Evolutionary conservation across 2,329 filamentous ascomycete genomes (phyloP), one percentile per base, ranked within the genome.

Genomic region (Scedosporium apiospermum): DNA sequence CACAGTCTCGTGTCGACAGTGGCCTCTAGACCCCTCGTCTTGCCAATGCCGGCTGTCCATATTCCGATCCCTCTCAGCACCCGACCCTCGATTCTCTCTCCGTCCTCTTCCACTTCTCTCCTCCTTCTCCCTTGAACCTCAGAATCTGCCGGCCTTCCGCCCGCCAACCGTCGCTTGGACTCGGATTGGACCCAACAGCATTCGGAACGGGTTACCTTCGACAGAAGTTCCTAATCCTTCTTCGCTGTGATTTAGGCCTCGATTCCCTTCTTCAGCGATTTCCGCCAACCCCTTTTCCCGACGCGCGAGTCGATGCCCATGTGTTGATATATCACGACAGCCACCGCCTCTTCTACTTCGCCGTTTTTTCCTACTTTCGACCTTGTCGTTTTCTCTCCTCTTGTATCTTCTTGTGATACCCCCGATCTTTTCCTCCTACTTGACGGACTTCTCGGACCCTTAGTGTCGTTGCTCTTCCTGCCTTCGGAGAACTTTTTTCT

Each of bases 11-110:
- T 30, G 46, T 61, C 30, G 49, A 61, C 34, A 61, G 46, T 34
- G 60, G 49, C 34, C 30, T 49, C 23, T 51, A 61, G 60, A 51
- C 49, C 12, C 49, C 23, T 46, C 27, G 30, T 61, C 26, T 38
- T 38, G 46, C 59, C 59, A 61, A 61, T 61, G 59, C 49, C 27
- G 44, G 59, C n/a, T 51, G 59, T 61, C 59, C 53, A 21, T 34
- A 34, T 34, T 59, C 38, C 12, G 27, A 30, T 51, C 42, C 55
- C 59, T 46, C 44, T 61, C 41, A 38, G n/a, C 38, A 26, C 21
- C 42, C 44, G 30, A 59, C 30, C 49, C 55, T 57, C 49, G 21
- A 55, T 57, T 61, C 59, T 41, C 60, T 42, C 60, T 14, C 34
- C 42, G 26, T 34, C 60, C 34, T 27, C 42, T 61, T 38, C 44